Conservation (phyloP, 2,329 filamentous ascomycete genomes). For the Botryotinia calthae region DNA sequence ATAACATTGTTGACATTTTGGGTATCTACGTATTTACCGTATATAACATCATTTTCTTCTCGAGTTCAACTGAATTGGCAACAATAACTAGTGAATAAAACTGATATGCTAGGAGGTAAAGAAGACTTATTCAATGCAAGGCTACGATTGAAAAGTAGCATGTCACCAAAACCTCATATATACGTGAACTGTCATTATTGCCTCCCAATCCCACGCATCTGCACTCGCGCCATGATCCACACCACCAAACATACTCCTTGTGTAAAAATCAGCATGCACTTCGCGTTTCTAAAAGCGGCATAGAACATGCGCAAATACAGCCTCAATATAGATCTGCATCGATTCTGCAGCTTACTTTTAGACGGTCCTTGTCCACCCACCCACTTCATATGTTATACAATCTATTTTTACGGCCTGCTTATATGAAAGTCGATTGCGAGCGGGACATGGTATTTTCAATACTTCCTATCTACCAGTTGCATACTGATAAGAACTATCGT, state of each 20-base stretch:
- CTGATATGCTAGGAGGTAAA: neutral
- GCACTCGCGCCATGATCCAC: neutral
- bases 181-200: neutral
- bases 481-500: neutral
- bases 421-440: neutral
- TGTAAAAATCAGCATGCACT: conserved; percentile 1
- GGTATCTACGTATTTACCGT: neutral
- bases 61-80: too few species aligned
- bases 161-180: neutral
- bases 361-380: neutral
- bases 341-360: neutral
- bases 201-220: neutral
- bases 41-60: neutral
- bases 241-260: neutral
- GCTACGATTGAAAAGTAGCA: neutral
- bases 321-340: conserved; percentile 1
- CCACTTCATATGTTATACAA: neutral
- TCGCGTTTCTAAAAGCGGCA: conserved; percentile 7
- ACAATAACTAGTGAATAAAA: neutral
- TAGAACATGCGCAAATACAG: neutral
- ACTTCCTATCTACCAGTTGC: neutral
- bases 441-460: neutral
- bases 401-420: neutral
- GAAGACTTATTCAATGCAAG: neutral
- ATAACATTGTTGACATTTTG: neutral